Base-by-base conservation (phyloP, 768 basidiomycete species). In the Boletus insuetus region DNA sequence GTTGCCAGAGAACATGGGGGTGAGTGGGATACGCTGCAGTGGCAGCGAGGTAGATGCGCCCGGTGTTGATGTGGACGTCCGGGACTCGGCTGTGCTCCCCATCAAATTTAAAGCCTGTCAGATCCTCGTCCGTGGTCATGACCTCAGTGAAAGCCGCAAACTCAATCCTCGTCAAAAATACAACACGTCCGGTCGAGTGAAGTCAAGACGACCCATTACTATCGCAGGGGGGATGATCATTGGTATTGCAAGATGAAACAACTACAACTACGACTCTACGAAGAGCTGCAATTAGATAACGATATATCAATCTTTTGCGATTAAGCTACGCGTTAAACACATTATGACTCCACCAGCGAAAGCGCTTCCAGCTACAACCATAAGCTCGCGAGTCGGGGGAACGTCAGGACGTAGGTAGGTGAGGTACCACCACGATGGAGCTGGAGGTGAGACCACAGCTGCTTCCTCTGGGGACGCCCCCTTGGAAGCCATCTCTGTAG, bases 311-410 rank as follows among this genome's bases (percentile, higher is more conserved):
- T 22, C 6, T 35, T 14, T 40, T 49, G 46, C 38, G 11, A 66
- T 58, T 55, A 69, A 42, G 39, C 56, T 62, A 46, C 49, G 61
- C 17, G 54, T 50, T 13, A 71, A 37, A 17, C 73, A 52, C 3
- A 60, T 58, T 31, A 73, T 41, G 29, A 61, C 42, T n/a, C 68
- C 63, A 44, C 70, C 70, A 7, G 53, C 62, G 12, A 59, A 56
- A 31, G 70, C 70, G 32, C 71, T 63, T 35, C 70, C 69, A 39
- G 59, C 62, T 24, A 64, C 60, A n/a, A 73, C 60, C 6, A 67
- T 8, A 6, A 71, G 59, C 24, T 72, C 68, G 17, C 54, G 66
- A 51, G 48, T 46, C 26, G 54, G 24, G 7, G 60, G 10, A n/a
- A 13, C 42, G 20, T 54, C 59, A 45, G 57, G 19, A 26, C 59